Percentiles rank a stretch among this genome's conserved stretches.
Evolutionary conservation across 2,329 filamentous ascomycete genomes (phyloP).

Genomic region (Colletotrichum navitas): DNA sequence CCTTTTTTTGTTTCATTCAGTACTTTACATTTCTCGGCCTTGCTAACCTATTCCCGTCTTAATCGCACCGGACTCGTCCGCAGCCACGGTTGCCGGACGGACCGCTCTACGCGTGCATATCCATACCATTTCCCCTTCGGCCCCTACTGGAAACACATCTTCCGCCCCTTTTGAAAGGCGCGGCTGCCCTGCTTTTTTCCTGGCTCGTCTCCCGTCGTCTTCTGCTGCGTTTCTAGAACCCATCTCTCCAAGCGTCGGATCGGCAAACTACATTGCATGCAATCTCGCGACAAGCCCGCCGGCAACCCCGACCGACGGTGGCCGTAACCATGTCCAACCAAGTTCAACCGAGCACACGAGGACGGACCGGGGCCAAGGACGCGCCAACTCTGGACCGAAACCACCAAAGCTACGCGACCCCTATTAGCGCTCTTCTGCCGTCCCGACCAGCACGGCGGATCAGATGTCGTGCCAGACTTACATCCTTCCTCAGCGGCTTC

Average conservation of each 20-base stretch:
- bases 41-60: background rate
- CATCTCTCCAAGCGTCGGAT: background rate
- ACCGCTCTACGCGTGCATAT: no score
- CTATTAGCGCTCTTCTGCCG: background rate
- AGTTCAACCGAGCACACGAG: constrained; percentile 17
- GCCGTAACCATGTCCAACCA: background rate
- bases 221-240: background rate
- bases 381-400: constrained; percentile 12
- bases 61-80: no score
- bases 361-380: constrained; percentile 1
- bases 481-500: constrained; percentile 6
- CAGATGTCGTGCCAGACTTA: background rate
- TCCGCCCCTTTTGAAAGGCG: background rate
- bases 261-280: background rate
- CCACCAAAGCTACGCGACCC: constrained; percentile 3
- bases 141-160: background rate
- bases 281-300: background rate
- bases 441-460: background rate
- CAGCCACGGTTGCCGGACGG: background rate
- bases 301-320: background rate
- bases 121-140: no score
- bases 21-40: background rate
- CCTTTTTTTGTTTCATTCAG: no score
- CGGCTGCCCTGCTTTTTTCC: no score
- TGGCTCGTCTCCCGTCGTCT: background rate